Evolutionary conservation across 345 rosid genomes (phyloP), one percentile per base, ranked within the genome.

Genomic region (Sonneratia caseolaris): DNA sequence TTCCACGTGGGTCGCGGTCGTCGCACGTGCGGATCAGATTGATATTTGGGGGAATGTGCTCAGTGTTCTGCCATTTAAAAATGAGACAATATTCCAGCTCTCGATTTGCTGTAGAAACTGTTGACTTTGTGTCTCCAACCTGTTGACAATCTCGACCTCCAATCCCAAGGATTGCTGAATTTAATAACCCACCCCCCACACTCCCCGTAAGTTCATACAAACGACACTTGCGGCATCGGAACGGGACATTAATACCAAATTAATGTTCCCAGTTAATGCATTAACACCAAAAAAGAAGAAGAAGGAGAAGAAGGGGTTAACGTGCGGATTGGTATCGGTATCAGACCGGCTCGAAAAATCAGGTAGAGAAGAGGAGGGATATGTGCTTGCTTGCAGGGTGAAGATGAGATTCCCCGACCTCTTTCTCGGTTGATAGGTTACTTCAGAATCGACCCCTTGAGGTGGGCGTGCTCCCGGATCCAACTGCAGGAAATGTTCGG

Each of bases 181-280:
- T 38, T 70, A 62, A 56, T 7, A 21, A 4, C 62, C 13, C 4
- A 51, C n/a, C 37, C 27, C 12, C 35, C 16, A 11, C 27, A 62
- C 27, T 42, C 45, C 45, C 10, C 45, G 10, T 42, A 62, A 48
- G 13, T 21, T 27, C 47, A 56, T 38, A 64, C 32, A 27, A 27
- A 27, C 66, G 37, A 70, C 73, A 38, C 66, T 56, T 37, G 66
- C 65, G 73, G 66, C 65, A 38, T n/a, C 66, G 21, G 47, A 56
- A 55, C 65, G 37, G 73, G 66, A 56, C 51, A 56, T 70, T 70
- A 55, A 56, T n/a, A n/a, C n/a, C n/a, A n/a, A n/a, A n/a, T n/a
- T n/a, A n/a, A n/a, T 40, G 48, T 67, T 56, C 24, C 24, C 56
- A 0, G 36, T n/a, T 2, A 36, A 36, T 15, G 19, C 49, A 56